These are phyloP conservation scores for Ochetophila trinervis DNA, from an alignment of 306 rosid genomes.

Conservation along the genomic window DNA sequence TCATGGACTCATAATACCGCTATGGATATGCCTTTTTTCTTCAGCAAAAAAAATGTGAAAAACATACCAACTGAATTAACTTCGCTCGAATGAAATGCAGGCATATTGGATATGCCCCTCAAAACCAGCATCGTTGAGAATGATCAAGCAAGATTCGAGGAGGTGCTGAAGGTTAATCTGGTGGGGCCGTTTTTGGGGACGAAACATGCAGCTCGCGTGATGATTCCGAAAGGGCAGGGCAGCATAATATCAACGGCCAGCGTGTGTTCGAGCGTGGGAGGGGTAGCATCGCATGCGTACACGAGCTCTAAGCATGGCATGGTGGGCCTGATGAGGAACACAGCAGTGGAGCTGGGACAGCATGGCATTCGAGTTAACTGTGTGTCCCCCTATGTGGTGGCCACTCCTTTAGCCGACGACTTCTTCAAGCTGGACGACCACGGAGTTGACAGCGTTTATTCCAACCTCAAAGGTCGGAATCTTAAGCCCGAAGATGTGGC, in stretches of 20 bases:
- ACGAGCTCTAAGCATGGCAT: constrained; percentile 44
- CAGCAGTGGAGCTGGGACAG: constrained; percentile 45
- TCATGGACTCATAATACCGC: too few species aligned
- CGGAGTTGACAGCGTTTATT: constrained; percentile 12
- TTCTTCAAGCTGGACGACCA: constrained; percentile 28
- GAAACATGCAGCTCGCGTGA: constrained; percentile 49
- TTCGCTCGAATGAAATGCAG: too few species aligned
- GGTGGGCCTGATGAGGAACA: constrained; percentile 36
- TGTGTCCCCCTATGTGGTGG: constrained; percentile 35
- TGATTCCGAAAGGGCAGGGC: constrained; percentile 34
- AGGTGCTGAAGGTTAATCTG: constrained; percentile 34
- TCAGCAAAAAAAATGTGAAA: too few species aligned
- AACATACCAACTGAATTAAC: too few species aligned
- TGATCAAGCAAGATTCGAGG: constrained; percentile 26
- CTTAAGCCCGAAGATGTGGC: constrained; percentile 37
- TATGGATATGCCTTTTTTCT: too few species aligned
- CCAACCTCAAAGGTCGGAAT: constrained; percentile 26
- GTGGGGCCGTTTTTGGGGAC: constrained; percentile 39
- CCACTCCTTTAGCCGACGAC: constrained; percentile 30
- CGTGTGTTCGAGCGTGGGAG: constrained; percentile 21
- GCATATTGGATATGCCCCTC: neutral
- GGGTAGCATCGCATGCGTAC: constrained; percentile 33
- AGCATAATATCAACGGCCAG: constrained; percentile 43
- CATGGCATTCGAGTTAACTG: constrained; percentile 51
- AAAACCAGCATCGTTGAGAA: constrained; percentile 28